Evolutionary conservation across 208 protist species (phyloP).

Genomic region (Plasmodiophora brassicae): DNA sequence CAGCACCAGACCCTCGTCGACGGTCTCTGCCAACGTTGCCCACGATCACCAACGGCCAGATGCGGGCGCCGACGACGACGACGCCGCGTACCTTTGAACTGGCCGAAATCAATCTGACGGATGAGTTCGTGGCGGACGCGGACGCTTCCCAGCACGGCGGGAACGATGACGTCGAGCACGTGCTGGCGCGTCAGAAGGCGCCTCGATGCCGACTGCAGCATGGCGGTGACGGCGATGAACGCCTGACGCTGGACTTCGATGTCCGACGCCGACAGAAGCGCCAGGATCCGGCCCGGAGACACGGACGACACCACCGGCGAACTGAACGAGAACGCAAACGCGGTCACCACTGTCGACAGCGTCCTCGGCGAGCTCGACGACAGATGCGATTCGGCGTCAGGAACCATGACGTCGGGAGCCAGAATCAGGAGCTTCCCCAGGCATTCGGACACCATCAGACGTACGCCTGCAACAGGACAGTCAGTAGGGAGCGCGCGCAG

Average conservation of each 20-base stretch:
- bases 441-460: not conserved
- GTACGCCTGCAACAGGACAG: not conserved
- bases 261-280: not conserved
- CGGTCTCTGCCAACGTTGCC: not conserved
- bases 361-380: not conserved
- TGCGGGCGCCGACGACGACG: too few species aligned
- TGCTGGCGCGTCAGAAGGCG: too few species aligned
- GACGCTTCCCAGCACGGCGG: too few species aligned
- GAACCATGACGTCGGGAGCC: not conserved
- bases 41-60: not conserved
- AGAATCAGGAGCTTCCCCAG: not conserved
- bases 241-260: not conserved
- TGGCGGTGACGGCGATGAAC: not conserved
- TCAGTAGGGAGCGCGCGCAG: not conserved
- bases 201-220: not conserved
- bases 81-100: not conserved
- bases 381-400: not conserved
- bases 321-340: not conserved
- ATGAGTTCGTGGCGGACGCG: not conserved
- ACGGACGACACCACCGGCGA: too few species aligned
- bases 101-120: not conserved
- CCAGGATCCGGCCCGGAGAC: not conserved
- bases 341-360: not conserved
- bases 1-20: constrained; percentile 2
- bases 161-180: too few species aligned